Conservation (phyloP, 495 filamentous ascomycete genomes). For the Antarctomyces pellizariae region DNA sequence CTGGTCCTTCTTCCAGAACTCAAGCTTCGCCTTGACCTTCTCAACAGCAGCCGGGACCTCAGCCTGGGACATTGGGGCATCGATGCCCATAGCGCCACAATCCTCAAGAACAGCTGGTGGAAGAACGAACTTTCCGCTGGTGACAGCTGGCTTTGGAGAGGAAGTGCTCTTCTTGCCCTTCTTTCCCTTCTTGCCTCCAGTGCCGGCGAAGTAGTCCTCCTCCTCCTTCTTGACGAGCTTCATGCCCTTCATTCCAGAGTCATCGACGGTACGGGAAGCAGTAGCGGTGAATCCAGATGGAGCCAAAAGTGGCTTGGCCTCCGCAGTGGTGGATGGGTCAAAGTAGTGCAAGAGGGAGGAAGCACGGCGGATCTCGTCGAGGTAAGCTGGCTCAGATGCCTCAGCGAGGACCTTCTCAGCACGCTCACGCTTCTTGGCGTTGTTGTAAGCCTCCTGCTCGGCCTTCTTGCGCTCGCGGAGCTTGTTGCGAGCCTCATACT, state of each 20-base stretch:
- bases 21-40: slow-evolving; percentile 78
- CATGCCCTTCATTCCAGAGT: slow-evolving; percentile 51
- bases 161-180: slow-evolving; percentile 43
- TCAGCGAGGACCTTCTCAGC: slow-evolving; percentile 75
- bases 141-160: slow-evolving; percentile 15
- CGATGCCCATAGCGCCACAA: slow-evolving; percentile 56
- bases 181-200: slow-evolving; percentile 77
- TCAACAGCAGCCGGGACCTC: slow-evolving; percentile 58
- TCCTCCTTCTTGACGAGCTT: slow-evolving; percentile 62
- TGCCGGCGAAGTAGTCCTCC: slow-evolving; percentile 68
- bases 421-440: slow-evolving; percentile 54
- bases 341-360: slow-evolving; percentile 75
- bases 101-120: slow-evolving; percentile 80
- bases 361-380: slow-evolving; percentile 72
- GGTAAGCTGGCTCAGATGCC: slow-evolving; percentile 69
- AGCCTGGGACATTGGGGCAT: slow-evolving; percentile 61
- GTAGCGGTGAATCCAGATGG: slow-evolving; percentile 51
- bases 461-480: slow-evolving; percentile 48
- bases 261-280: slow-evolving; percentile 62
- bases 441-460: slow-evolving; percentile 51
- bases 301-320: slow-evolving; percentile 32
- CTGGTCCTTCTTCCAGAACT: slow-evolving; percentile 85
- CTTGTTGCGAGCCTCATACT: slow-evolving; percentile 43
- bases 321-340: slow-evolving; percentile 50
- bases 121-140: slow-evolving; percentile 53